These are phyloP conservation scores for Metschnikowia matae DNA, from an alignment of 805 yeast genomes.

Conservation along the genomic window DNA sequence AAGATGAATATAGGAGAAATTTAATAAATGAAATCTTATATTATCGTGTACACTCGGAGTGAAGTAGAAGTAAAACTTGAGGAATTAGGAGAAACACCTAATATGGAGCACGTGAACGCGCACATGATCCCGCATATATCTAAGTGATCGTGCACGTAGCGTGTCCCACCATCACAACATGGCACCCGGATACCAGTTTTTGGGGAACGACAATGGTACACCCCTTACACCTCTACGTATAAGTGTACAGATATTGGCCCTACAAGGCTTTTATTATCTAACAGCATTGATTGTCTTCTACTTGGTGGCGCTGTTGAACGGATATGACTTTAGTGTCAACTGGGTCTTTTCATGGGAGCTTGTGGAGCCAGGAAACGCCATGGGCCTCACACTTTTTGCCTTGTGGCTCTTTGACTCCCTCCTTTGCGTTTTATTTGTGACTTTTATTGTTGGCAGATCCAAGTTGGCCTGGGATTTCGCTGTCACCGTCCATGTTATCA, in stretches of 20 bases:
- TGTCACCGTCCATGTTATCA: constrained; percentile 81
- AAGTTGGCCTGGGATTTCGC: constrained; percentile 97
- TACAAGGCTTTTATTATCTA: constrained; percentile 75
- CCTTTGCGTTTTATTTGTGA: constrained; percentile 77
- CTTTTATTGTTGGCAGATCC: constrained; percentile 85
- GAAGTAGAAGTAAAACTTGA: background rate
- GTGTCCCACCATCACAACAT: background rate
- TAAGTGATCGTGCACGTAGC: background rate
- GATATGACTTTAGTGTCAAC: constrained; percentile 59
- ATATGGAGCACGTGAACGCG: no score
- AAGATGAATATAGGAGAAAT: background rate
- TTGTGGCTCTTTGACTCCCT: constrained; percentile 84
- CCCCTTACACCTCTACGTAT: constrained; percentile 14
- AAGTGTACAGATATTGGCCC: constrained; percentile 61
- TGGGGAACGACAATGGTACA: constrained; percentile 9
- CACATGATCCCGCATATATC: background rate
- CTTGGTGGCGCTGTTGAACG: constrained; percentile 62
- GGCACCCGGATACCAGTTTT: constrained; percentile 7
- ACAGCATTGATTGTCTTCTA: constrained; percentile 67
- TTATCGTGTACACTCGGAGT: background rate
- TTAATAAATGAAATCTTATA: background rate
- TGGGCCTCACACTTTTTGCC: constrained; percentile 69
- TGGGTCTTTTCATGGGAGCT: constrained; percentile 83
- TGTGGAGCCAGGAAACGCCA: constrained; percentile 67
- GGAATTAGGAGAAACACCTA: background rate